Base-by-base conservation (phyloP, 805 yeast genomes). In the Candida ficus region DNA sequence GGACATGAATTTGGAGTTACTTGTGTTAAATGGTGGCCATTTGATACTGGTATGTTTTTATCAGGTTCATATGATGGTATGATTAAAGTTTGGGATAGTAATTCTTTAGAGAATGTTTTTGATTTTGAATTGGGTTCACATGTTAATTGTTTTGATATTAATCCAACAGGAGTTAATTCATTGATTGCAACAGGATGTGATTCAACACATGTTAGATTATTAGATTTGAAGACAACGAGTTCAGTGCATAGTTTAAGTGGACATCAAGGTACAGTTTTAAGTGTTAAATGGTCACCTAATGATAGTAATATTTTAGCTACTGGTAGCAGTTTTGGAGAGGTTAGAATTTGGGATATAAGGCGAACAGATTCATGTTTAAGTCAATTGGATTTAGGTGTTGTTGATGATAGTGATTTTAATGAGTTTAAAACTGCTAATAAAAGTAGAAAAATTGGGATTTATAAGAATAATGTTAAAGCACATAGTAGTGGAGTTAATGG, bases 331-430 rank as follows among this genome's bases (percentile, higher is more conserved):
- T 87, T 83, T 50, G 96, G 97, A 0, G 80, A 80, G 34, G 80
- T 84, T 8, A 71, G 84, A 38, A 56, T 90, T 0, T 90, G 97
- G 97, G 98, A 90, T 57, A 73, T 88, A 10, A 63, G 98, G 35
- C 64, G 83, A 35, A 75, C 86, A 19, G 67, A 70, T 14, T 73
- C 83, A 27, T 81, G 87, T 52, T 59, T 86, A 19, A 70, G 79
- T 33, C 69, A 78, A 13, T 60, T 87, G 43, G 90, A 87, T 54
- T 66, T 77, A 66, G 60, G 69, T 30, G 62, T 71, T 14, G 71
- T 78, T 1, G 66, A 62, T 34, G 52, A 47, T 4, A 54, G 46
- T 23, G 49, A 45, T n/a, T 41, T 38, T 8, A 43, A 43, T 6
- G 46, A 51, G 36, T 34, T 21, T 21, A 21, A 29, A 19, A 14